Conservation (phyloP, 495 filamentous ascomycete genomes). For the Talaromyces stipitatus region DNA sequence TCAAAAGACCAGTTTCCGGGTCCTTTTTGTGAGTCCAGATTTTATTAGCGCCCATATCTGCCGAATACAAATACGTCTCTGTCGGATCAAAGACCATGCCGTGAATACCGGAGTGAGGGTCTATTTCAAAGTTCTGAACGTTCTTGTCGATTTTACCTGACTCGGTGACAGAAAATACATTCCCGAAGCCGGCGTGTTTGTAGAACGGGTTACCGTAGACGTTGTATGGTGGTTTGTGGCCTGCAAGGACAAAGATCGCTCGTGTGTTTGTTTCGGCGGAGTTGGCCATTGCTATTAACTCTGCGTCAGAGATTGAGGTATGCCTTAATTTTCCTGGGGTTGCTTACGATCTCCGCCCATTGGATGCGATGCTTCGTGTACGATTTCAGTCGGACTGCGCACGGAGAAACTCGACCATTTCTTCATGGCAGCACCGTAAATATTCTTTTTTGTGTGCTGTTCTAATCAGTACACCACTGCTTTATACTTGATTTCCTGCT, state of each 20-base stretch:
- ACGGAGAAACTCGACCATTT: slow-evolving; percentile 78
- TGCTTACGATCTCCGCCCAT: slow-evolving; percentile 56
- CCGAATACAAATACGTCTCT: slow-evolving; percentile 80
- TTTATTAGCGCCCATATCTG: slow-evolving; percentile 76
- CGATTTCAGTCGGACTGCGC: slow-evolving; percentile 67
- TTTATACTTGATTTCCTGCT: slow-evolving; percentile 21
- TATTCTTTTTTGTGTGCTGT: slow-evolving; percentile 68
- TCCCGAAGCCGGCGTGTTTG: slow-evolving; percentile 69
- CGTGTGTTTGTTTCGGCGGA: slow-evolving; percentile 67
- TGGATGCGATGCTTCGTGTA: slow-evolving; percentile 64
- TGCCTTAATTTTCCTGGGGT: neutral
- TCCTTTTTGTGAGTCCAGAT: slow-evolving; percentile 79
- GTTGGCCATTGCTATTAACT: slow-evolving; percentile 50
- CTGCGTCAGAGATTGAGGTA: neutral
- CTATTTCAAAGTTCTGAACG: slow-evolving; percentile 74
- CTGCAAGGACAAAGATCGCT: slow-evolving; percentile 78
- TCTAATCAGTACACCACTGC: neutral
- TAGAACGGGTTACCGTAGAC: slow-evolving; percentile 88
- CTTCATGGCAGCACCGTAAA: slow-evolving; percentile 85
- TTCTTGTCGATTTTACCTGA: slow-evolving; percentile 57
- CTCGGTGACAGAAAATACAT: slow-evolving; percentile 62
- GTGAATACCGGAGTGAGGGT: slow-evolving; percentile 67
- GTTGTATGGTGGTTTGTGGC: slow-evolving; percentile 63
- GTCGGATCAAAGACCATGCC: slow-evolving; percentile 84
- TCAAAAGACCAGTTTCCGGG: slow-evolving; percentile 50